Percentiles rank a stretch among this genome's conserved stretches.
Conservation (phyloP, 768 basidiomycete species). For the Flagelloscypha sp. region DNA sequence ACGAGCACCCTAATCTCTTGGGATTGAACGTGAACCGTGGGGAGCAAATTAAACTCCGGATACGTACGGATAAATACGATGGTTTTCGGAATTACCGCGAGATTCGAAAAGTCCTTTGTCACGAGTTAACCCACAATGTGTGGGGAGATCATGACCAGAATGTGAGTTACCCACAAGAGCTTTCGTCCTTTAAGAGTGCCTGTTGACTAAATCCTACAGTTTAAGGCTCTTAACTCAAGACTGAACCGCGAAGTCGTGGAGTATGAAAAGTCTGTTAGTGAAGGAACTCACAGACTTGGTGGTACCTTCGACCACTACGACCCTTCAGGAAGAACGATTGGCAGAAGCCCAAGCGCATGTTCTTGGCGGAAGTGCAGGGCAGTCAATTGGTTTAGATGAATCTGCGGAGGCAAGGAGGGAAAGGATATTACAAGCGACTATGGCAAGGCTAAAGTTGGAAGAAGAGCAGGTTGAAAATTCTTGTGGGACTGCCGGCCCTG, state of each 20-base stretch:
- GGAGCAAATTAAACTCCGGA: constrained; percentile 54
- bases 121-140: constrained; percentile 71
- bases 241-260: constrained; percentile 66
- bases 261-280: constrained; percentile 45
- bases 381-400: constrained; percentile 22
- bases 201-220: constrained; percentile 29
- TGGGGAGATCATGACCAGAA: constrained; percentile 68
- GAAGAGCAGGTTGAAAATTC: constrained; percentile 67
- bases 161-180: constrained; percentile 32
- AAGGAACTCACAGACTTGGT: constrained; percentile 48
- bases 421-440: constrained; percentile 51
- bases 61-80: constrained; percentile 64
- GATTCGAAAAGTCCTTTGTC: constrained; percentile 61
- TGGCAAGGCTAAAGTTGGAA: constrained; percentile 49
- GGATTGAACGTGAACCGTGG: constrained; percentile 63
- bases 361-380: constrained; percentile 38
- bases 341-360: constrained; percentile 44
- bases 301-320: constrained; percentile 38
- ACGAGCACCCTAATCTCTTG: constrained; percentile 61
- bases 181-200: background rate
- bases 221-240: constrained; percentile 67
- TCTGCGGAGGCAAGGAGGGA: constrained; percentile 50
- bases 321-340: constrained; percentile 47
- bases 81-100: constrained; percentile 63
- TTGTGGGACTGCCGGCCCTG: constrained; percentile 45